Evolutionary conservation across 108 stramenopile species (phyloP).

Genomic region (Cyclotella baltica): DNA sequence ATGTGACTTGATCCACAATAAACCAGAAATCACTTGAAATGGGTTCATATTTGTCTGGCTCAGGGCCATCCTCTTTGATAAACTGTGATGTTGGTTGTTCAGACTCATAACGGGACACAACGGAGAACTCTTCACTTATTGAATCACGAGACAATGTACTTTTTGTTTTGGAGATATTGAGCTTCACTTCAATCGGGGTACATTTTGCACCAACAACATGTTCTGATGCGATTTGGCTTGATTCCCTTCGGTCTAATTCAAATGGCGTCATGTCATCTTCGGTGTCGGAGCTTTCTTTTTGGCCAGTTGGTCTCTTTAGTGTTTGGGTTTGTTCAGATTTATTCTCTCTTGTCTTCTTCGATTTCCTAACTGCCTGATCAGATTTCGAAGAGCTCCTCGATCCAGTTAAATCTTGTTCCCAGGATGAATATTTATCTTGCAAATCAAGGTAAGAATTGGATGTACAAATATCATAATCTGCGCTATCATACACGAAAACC

Average conservation of each 20-base stretch:
- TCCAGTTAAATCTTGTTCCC: not conserved
- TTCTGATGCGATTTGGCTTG: not conserved
- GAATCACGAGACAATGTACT: constrained; percentile 1
- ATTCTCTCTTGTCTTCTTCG: not conserved
- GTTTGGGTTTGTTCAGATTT: not conserved
- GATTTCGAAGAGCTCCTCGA: not conserved
- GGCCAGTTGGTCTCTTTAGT: not conserved
- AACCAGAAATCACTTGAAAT: not conserved
- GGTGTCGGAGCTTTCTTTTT: not conserved
- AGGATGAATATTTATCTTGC: not conserved
- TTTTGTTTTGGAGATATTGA: not conserved
- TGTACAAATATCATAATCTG: constrained; percentile 7
- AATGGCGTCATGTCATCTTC: constrained; percentile 13
- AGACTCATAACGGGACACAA: not conserved
- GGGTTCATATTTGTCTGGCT: not conserved
- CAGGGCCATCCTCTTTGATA: not conserved
- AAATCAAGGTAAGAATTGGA: not conserved
- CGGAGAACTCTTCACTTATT: not conserved
- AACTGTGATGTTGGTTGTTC: not conserved
- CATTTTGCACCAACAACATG: not conserved
- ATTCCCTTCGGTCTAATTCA: not conserved
- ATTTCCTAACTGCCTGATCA: not conserved
- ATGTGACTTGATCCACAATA: constrained; percentile 5
- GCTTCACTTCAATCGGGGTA: not conserved
- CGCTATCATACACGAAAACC: not conserved